Percentiles rank a stretch among this genome's conserved stretches.
phyloP scores from a whole-genome alignment of 345 rosid species.

The Boechera stricta region DNA sequence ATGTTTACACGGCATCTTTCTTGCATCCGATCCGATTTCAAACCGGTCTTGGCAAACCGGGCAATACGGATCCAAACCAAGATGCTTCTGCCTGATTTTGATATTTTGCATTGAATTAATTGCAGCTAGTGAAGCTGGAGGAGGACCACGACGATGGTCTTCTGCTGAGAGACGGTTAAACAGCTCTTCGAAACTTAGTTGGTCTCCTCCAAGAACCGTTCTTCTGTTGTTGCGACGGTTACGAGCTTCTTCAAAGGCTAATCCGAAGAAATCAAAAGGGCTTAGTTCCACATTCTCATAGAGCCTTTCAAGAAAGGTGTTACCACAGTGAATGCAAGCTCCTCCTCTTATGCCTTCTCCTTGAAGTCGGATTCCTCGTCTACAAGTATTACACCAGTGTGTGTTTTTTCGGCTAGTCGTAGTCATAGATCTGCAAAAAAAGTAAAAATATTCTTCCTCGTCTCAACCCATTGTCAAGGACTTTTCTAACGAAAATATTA shows the following conservation, averaged over 20 bases:
- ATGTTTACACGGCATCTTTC: constrained; percentile 47
- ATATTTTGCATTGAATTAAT: constrained; percentile 36
- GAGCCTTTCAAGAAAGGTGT: constrained; percentile 32
- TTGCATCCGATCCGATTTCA: constrained; percentile 43
- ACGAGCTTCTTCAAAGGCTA: constrained; percentile 38
- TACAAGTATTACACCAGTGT: constrained; percentile 44
- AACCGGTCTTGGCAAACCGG: constrained; percentile 45
- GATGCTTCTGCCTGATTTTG: constrained; percentile 39
- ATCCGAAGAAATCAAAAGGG: constrained; percentile 36
- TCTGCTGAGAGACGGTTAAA: constrained; percentile 38
- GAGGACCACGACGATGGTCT: constrained; percentile 46
- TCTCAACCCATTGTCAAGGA: constrained; percentile 11
- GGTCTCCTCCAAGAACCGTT: constrained; percentile 19
- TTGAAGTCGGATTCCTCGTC: constrained; percentile 34
- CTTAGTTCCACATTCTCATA: constrained; percentile 38
- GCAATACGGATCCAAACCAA: constrained; percentile 24
- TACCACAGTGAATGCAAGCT: constrained; percentile 41
- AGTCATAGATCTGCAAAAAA: constrained; percentile 34
- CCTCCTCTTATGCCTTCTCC: constrained; percentile 32
- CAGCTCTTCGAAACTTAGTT: constrained; percentile 37
- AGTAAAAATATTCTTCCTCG: too few relatives aligned
- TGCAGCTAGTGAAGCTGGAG: constrained; percentile 32
- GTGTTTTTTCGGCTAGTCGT: constrained; percentile 37
- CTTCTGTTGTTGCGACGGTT: constrained; percentile 32
- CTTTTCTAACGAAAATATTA: background rate